These are phyloP conservation scores for Pyrenochaeta sp. DNA, from an alignment of 2,329 filamentous ascomycete genomes.

Conservation along the genomic window DNA sequence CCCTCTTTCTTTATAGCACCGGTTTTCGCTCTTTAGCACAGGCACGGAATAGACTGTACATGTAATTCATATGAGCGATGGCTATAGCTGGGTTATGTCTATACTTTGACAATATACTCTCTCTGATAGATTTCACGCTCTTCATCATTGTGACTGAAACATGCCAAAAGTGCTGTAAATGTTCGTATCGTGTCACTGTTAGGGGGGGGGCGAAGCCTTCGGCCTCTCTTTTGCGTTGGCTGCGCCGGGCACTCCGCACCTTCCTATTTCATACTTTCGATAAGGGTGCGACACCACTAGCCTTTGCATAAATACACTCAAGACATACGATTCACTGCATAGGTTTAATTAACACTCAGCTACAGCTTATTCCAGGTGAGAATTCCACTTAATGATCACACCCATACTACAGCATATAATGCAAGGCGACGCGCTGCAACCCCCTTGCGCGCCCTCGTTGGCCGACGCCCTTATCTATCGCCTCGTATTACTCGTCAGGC, in stretches of 20 bases:
- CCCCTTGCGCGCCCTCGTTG: too few species aligned
- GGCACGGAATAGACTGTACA: slow-evolving; percentile 1
- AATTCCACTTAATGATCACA: too few species aligned
- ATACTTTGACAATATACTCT: neutral
- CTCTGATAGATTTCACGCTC: neutral
- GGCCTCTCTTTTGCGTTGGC: neutral
- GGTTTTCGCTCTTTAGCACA: neutral
- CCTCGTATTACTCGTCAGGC: too few species aligned
- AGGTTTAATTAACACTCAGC: neutral
- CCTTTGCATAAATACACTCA: neutral
- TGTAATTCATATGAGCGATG: neutral
- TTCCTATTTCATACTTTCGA: neutral
- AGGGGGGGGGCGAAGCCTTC: too few species aligned
- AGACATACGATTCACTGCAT: neutral
- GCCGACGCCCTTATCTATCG: too few species aligned
- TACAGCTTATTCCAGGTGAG: neutral
- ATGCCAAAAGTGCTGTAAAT: too few species aligned
- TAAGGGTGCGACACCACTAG: neutral
- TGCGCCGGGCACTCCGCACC: neutral
- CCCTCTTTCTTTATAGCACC: slow-evolving; percentile 1
- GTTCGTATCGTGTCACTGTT: too few species aligned
- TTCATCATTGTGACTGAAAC: neutral
- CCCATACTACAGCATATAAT: too few species aligned
- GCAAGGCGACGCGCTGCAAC: too few species aligned
- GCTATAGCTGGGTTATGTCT: neutral